Conservation (phyloP, 176 grass and related monocot genomes). For the Triticum timopheevii region DNA sequence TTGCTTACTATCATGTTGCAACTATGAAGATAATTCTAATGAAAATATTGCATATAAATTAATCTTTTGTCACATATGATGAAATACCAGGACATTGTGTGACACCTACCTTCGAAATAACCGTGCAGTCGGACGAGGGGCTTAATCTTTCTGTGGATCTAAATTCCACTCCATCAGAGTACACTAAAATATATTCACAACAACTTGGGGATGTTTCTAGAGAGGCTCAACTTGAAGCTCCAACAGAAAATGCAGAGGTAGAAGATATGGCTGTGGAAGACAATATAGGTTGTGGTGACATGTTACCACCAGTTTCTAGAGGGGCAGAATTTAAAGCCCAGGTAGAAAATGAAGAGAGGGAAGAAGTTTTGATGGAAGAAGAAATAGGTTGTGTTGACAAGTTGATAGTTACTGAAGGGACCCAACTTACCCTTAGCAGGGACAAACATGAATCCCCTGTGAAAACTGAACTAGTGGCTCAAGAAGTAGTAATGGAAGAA, state of each 20-base stretch:
- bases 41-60: slow-evolving; percentile 10
- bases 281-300: background rate
- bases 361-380: background rate
- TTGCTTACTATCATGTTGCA: background rate
- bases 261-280: background rate
- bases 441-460: background rate
- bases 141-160: slow-evolving; percentile 53
- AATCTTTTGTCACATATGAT: background rate
- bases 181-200: background rate
- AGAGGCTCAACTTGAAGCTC: background rate
- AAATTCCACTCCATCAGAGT: slow-evolving; percentile 23
- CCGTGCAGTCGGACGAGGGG: slow-evolving; percentile 28
- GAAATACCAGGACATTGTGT: slow-evolving; percentile 26
- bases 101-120: slow-evolving; percentile 14
- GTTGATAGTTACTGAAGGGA: background rate
- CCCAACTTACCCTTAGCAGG: background rate
- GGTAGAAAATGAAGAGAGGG: background rate
- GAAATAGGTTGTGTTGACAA: background rate
- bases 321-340: background rate
- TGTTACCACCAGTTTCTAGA: background rate
- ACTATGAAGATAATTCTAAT: background rate
- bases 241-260: background rate
- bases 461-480: background rate
- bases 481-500: background rate
- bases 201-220: background rate